Conservation (phyloP, 2,329 filamentous ascomycete species). For the Aspergillus neotritici region DNA sequence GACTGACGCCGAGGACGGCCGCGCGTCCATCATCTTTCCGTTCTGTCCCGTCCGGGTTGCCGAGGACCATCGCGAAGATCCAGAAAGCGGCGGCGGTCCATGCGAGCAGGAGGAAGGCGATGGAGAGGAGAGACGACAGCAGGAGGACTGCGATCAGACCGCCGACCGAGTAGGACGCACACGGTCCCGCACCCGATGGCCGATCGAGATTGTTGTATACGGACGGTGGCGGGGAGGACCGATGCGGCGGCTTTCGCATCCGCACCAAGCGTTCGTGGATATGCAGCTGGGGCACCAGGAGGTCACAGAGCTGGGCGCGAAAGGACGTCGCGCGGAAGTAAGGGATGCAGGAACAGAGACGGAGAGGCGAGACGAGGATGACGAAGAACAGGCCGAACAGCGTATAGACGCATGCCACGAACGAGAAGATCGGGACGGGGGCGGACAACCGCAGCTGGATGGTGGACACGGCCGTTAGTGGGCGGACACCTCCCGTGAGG, state of each 20-base stretch:
- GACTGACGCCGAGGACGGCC: slow-evolving; percentile 53
- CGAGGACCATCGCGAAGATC: slow-evolving; percentile 56
- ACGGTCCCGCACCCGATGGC: slow-evolving; percentile 22
- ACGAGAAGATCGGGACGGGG: slow-evolving; percentile 51
- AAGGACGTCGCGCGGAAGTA: slow-evolving; percentile 44
- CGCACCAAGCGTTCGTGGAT: slow-evolving; percentile 38
- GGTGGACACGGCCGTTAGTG: slow-evolving; percentile 9
- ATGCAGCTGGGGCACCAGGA: slow-evolving; percentile 51
- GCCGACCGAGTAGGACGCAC: slow-evolving; percentile 31
- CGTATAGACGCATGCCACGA: slow-evolving; percentile 51
- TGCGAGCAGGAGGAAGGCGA: slow-evolving; percentile 51
- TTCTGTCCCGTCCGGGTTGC: slow-evolving; percentile 57
- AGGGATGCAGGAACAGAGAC: slow-evolving; percentile 45
- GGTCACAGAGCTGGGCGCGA: slow-evolving; percentile 45
- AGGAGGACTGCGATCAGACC: slow-evolving; percentile 49
- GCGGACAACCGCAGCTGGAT: slow-evolving; percentile 49
- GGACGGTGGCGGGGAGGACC: slow-evolving; percentile 26
- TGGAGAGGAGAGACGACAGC: slow-evolving; percentile 51
- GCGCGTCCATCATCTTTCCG: slow-evolving; percentile 57
- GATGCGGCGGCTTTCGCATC: slow-evolving; percentile 18
- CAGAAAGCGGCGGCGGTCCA: slow-evolving; percentile 59
- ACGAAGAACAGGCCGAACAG: slow-evolving; percentile 48
- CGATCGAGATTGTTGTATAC: slow-evolving; percentile 40
- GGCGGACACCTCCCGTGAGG: not conserved
- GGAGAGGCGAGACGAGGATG: slow-evolving; percentile 49